Base-by-base conservation (phyloP, 2,329 filamentous ascomycete species). In the Fusarium nelsonii region DNA sequence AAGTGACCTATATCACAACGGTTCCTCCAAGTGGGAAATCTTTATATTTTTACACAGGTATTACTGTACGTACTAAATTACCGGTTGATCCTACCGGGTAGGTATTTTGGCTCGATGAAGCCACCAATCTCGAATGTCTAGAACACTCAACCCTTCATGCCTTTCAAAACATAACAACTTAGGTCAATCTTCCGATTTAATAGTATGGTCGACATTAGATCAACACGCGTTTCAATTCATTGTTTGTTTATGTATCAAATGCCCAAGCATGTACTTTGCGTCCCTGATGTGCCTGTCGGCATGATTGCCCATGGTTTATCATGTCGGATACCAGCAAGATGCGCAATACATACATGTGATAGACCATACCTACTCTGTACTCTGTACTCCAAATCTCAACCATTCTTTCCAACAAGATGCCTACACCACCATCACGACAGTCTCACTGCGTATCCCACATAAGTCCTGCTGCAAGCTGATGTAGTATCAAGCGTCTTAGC, bases 91-190 rank as follows among this genome's bases (percentile, higher is more conserved):
- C 34, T 34, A 30, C 33, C 23, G 11, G n/a, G 16, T 32, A 48
- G 33, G 16, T n/a, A n/a, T 37, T 3, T 8, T n/a, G 16, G 15
- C 16, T 37, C 4, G 7, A 8, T 12, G 33, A 49, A 18, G 39
- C 50, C 48, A 65, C 43, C 48, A 65, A 66, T 66, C 34, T 37
- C 46, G 26, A 34, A 40, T 63, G 18, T 60, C 63, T 68, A 18
- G 30, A 33, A 68, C 63, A 70, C 8, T 46, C 20, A n/a, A 58
- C 48, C 43, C 34, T 55, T 34, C 52, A 55, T 67, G 30, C 62
- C 51, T 56, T 15, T 4, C 16, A 28, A 7, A 18, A 6, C 33
- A 59, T 23, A 33, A 33, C 12, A 40, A 32, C 12, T 40, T 43
- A 15, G 28, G 8, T 34, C 8, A 34, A 14, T 14, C 12, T 50